Conservation (phyloP, 495 filamentous ascomycete genomes). For the Xeromyces bisporus region DNA sequence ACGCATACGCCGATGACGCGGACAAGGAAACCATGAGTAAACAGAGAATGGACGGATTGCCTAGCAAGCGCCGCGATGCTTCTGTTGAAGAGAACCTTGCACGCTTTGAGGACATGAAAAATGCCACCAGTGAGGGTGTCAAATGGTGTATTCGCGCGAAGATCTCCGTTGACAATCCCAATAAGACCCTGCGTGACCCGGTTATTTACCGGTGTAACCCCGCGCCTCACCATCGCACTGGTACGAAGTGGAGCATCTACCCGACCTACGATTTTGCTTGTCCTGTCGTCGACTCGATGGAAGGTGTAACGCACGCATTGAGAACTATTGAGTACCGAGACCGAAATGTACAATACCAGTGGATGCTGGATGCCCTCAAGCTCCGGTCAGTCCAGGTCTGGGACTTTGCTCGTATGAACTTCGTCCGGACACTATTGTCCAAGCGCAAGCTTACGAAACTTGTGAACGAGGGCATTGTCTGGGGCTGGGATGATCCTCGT, state of each 20-base stretch:
- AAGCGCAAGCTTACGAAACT: conserved; percentile 94
- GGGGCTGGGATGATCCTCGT: conserved; percentile 91
- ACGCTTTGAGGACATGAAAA: conserved; percentile 80
- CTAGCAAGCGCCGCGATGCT: conserved; percentile 60
- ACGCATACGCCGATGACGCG: conserved; percentile 84
- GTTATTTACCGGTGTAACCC: conserved; percentile 84
- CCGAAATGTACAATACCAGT: conserved; percentile 92
- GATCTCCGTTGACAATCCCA: conserved; percentile 66
- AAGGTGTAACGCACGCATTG: conserved; percentile 89
- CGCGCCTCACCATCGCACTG: conserved; percentile 76
- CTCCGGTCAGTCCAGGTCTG: conserved; percentile 85
- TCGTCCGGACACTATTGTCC: conserved; percentile 73
- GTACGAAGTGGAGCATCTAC: conserved; percentile 82
- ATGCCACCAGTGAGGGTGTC: conserved; percentile 53
- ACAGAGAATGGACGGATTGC: conserved; percentile 58
- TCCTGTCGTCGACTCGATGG: conserved; percentile 76
- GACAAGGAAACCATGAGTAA: conserved; percentile 70
- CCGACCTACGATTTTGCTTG: conserved; percentile 92
- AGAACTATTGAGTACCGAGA: conserved; percentile 95
- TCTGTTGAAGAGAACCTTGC: conserved; percentile 63
- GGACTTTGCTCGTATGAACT: conserved; percentile 97
- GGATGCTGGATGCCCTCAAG: conserved; percentile 76
- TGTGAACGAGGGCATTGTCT: conserved; percentile 70
- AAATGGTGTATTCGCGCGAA: conserved; percentile 81
- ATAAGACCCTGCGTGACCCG: conserved; percentile 78